Evolutionary conservation across 805 yeast species (phyloP).

Genomic region (Wickerhamomyces tratensis): DNA sequence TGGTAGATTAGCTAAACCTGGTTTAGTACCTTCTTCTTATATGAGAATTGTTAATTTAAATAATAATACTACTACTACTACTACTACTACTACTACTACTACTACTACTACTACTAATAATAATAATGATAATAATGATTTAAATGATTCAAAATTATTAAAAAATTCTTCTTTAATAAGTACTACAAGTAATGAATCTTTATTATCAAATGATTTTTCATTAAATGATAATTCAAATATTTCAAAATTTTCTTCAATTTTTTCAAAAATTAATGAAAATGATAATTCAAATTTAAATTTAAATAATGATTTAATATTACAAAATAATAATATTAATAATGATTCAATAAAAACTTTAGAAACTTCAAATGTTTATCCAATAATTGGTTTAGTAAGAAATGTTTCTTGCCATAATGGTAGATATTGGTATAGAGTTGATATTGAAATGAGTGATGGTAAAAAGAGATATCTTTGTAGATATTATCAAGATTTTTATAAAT

Average conservation of each 20-base stretch:
- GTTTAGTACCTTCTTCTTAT: constrained; percentile 42
- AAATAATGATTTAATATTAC: too few species aligned
- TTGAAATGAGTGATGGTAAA: constrained; percentile 24
- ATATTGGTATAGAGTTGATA: constrained; percentile 42
- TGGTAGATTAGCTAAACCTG: constrained; percentile 33
- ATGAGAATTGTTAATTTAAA: constrained; percentile 34
- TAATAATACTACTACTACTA: too few species aligned
- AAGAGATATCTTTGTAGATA: constrained; percentile 34
- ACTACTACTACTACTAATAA: too few species aligned
- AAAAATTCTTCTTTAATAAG: constrained; percentile 1
- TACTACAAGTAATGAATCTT: too few species aligned
- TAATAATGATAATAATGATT: too few species aligned
- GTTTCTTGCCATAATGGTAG: constrained; percentile 32
- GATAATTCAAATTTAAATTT: too few species aligned
- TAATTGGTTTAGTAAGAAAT: constrained; percentile 28
- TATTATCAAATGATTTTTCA: too few species aligned
- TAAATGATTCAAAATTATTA: background rate
- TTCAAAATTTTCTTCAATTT: background rate
- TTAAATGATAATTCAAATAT: too few species aligned
- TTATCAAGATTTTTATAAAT: constrained; percentile 40
- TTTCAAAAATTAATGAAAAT: background rate
- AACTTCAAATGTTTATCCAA: constrained; percentile 15
- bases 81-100: too few species aligned
- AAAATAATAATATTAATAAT: too few species aligned
- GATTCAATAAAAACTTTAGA: too few species aligned